These are phyloP conservation scores for Picea glauca DNA, from an alignment of 75 land plant genomes.

Conservation along the genomic window DNA sequence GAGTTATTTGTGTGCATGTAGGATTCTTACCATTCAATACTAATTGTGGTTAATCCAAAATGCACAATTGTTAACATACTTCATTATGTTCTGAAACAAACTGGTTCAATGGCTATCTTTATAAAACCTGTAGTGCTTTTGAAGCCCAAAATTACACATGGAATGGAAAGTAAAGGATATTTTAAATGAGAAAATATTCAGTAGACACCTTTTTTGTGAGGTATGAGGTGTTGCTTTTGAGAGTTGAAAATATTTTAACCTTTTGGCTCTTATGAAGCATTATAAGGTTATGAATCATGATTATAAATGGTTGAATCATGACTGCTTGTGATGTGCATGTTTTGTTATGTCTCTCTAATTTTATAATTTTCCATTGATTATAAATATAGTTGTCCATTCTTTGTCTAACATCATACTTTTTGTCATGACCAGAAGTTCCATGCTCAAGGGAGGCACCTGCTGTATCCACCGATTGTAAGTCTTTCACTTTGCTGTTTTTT, in stretches of 20 bases:
- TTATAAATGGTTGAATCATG: background rate
- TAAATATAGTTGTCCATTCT: background rate
- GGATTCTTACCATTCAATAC: background rate
- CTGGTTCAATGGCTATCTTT: background rate
- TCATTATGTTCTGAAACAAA: background rate
- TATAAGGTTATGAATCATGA: background rate
- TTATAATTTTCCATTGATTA: background rate
- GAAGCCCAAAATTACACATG: background rate
- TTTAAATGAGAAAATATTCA: background rate
- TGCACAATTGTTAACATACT: background rate
- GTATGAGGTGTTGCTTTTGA: background rate
- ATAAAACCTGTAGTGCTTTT: background rate
- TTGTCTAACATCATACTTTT: background rate
- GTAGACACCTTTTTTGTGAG: background rate
- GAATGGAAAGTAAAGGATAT: background rate
- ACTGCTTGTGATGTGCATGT: background rate
- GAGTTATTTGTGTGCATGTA: background rate
- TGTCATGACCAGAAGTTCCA: background rate
- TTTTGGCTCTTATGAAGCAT: background rate
- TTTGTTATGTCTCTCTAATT: background rate
- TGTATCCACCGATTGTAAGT: background rate
- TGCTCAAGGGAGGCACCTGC: slow-evolving; percentile 9
- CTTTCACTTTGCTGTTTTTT: background rate
- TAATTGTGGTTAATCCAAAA: background rate
- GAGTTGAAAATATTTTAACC: background rate